Evolutionary conservation across 768 basidiomycete species (phyloP).

Genomic region (Vararia minispora): DNA sequence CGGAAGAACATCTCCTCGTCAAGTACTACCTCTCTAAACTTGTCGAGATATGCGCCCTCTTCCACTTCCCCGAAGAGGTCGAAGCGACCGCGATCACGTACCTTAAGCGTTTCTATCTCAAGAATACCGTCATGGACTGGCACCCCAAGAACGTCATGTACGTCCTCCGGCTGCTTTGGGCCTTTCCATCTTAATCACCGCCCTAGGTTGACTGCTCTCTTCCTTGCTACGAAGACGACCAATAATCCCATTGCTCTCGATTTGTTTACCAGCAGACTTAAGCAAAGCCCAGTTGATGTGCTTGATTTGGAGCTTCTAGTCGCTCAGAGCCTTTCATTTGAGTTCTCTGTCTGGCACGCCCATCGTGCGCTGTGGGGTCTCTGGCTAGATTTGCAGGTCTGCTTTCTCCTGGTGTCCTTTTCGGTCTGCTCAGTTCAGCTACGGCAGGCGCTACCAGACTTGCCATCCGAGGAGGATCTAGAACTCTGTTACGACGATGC

Average conservation of each 20-base stretch:
- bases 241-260: slow-evolving; percentile 88
- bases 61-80: slow-evolving; percentile 85
- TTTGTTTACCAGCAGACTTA: slow-evolving; percentile 77
- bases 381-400: slow-evolving; percentile 79
- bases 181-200: slow-evolving; percentile 3
- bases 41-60: slow-evolving; percentile 72
- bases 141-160: slow-evolving; percentile 99
- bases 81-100: slow-evolving; percentile 89
- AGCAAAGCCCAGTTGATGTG: slow-evolving; percentile 71
- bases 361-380: slow-evolving; percentile 84
- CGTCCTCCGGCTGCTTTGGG: slow-evolving; percentile 17
- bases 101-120: slow-evolving; percentile 92
- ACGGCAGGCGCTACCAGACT: slow-evolving; percentile 45
- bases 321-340: slow-evolving; percentile 87
- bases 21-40: slow-evolving; percentile 84
- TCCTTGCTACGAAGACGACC: slow-evolving; percentile 95
- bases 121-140: slow-evolving; percentile 99
- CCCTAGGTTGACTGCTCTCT: slow-evolving; percentile 84
- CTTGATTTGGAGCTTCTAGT: slow-evolving; percentile 94
- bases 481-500: slow-evolving; percentile 55
- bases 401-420: slow-evolving; percentile 13
- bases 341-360: slow-evolving; percentile 89
- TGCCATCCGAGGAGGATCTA: slow-evolving; percentile 33
- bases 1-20: slow-evolving; percentile 83
- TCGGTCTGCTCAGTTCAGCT: background rate